Percentiles rank a stretch among this genome's conserved stretches.
Evolutionary conservation across 805 yeast species (phyloP).

Genomic region (Groenewaldozyma salmanticensis): DNA sequence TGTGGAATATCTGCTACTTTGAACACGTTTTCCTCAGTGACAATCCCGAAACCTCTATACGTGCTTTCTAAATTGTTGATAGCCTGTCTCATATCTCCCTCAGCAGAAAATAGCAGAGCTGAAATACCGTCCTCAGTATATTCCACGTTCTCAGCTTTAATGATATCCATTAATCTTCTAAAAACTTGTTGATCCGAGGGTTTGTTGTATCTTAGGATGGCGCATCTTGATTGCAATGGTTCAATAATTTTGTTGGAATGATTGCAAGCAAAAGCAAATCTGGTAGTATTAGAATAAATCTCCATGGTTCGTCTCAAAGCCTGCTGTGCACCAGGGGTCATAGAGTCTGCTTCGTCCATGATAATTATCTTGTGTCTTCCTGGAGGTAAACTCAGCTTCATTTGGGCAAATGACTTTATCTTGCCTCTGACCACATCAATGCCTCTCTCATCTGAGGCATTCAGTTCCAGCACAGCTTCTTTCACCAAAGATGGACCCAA

Average conservation of each 20-base stretch:
- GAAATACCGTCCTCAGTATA: slow-evolving; percentile 84
- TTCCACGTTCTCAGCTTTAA: slow-evolving; percentile 59
- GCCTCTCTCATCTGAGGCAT: slow-evolving; percentile 96
- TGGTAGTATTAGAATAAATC: slow-evolving; percentile 84
- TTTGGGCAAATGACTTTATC: slow-evolving; percentile 93
- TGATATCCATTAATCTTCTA: slow-evolving; percentile 61
- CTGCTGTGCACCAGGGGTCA: slow-evolving; percentile 96
- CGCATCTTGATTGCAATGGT: slow-evolving; percentile 94
- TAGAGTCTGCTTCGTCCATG: slow-evolving; percentile 90
- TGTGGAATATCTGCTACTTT: slow-evolving; percentile 95
- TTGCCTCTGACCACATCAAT: slow-evolving; percentile 91
- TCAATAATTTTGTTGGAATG: slow-evolving; percentile 91
- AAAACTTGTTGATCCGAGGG: slow-evolving; percentile 79
- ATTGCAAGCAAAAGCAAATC: slow-evolving; percentile 98
- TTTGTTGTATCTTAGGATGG: slow-evolving; percentile 76
- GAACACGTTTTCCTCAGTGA: slow-evolving; percentile 87
- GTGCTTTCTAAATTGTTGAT: slow-evolving; percentile 89
- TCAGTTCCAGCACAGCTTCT: slow-evolving; percentile 84
- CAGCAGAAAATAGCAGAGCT: slow-evolving; percentile 89
- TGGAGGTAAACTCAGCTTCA: slow-evolving; percentile 74
- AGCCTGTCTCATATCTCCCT: slow-evolving; percentile 99
- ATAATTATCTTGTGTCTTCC: slow-evolving; percentile 91
- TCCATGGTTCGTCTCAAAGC: slow-evolving; percentile 94
- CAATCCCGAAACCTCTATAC: slow-evolving; percentile 85
- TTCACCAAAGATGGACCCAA: slow-evolving; percentile 56